phyloP scores from a whole-genome alignment of 805 yeast species.

The Sugiyamaella mastotermitis region DNA sequence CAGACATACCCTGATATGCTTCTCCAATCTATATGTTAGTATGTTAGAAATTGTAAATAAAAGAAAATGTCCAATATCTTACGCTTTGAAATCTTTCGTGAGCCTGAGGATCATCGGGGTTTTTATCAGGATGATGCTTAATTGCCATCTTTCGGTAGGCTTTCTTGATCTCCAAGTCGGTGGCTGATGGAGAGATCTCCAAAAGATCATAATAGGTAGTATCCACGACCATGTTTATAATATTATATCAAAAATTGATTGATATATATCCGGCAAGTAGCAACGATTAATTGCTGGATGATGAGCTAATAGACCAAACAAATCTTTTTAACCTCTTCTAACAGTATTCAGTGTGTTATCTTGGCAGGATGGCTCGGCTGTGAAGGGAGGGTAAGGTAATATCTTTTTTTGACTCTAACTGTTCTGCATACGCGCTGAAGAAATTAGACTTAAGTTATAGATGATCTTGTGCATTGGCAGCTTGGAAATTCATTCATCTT shows the following conservation, averaged over 20 bases:
- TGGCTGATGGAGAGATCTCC: constrained; percentile 62
- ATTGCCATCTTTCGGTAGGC: constrained; percentile 91
- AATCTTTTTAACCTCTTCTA: constrained; percentile 1
- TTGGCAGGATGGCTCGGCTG: too few species aligned
- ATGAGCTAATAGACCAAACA: not conserved
- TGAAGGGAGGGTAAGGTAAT: not conserved
- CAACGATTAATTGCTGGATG: not conserved
- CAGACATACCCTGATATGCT: constrained; percentile 35
- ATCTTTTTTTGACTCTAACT: not conserved
- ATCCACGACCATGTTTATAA: constrained; percentile 66
- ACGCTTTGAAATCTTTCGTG: constrained; percentile 80
- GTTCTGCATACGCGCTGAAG: not conserved
- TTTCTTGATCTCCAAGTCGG: constrained; percentile 78
- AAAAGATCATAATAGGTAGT: constrained; percentile 81
- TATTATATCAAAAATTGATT: not conserved
- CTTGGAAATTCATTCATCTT: too few species aligned
- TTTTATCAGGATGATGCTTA: constrained; percentile 90
- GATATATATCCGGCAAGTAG: not conserved
- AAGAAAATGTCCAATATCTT: constrained; percentile 36
- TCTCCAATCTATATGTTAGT: too few species aligned
- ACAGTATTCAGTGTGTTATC: not conserved
- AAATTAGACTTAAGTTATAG: too few species aligned
- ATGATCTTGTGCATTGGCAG: too few species aligned
- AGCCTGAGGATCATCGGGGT: constrained; percentile 90
- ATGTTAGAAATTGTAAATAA: constrained; percentile 10